Evolutionary conservation across 768 basidiomycete species (phyloP).

Genomic region (Lyophyllum shimeji): DNA sequence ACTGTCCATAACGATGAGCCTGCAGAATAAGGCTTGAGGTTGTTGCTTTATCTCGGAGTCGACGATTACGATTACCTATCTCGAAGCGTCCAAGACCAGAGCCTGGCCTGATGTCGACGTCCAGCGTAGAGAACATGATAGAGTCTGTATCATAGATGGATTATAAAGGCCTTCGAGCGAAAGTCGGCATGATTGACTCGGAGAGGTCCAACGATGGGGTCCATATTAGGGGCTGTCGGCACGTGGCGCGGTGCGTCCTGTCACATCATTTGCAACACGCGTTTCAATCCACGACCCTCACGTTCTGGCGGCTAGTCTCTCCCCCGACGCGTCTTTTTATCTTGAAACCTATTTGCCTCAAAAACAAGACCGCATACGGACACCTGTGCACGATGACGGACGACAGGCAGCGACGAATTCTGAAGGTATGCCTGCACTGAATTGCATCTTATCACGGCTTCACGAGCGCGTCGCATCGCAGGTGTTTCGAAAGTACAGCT

Average conservation of each 20-base stretch:
- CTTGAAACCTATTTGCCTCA: not conserved
- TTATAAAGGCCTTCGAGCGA: not conserved
- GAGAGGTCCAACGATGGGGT: not conserved
- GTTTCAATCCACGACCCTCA: not conserved
- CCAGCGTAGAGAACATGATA: slow-evolving; percentile 65
- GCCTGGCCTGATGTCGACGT: slow-evolving; percentile 77
- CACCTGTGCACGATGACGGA: slow-evolving; percentile 35
- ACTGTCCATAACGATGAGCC: slow-evolving; percentile 80
- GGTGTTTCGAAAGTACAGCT: slow-evolving; percentile 88
- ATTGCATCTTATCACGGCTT: not conserved
- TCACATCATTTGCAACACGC: slow-evolving; percentile 4
- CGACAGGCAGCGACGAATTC: slow-evolving; percentile 44
- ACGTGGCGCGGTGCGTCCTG: slow-evolving; percentile 5
- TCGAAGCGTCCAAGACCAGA: slow-evolving; percentile 77
- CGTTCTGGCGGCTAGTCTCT: not conserved
- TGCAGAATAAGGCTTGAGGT: slow-evolving; percentile 23
- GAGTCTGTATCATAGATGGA: not conserved
- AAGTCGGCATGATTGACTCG: slow-evolving; percentile 2
- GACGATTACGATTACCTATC: slow-evolving; percentile 46
- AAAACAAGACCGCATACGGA: too few species aligned
- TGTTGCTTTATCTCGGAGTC: not conserved
- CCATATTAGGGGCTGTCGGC: slow-evolving; percentile 15
- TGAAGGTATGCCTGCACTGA: slow-evolving; percentile 38
- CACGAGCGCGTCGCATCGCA: slow-evolving; percentile 23
- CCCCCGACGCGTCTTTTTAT: slow-evolving; percentile 2